Base-by-base conservation (phyloP, 805 yeast genomes). In the Candida oleophila region DNA sequence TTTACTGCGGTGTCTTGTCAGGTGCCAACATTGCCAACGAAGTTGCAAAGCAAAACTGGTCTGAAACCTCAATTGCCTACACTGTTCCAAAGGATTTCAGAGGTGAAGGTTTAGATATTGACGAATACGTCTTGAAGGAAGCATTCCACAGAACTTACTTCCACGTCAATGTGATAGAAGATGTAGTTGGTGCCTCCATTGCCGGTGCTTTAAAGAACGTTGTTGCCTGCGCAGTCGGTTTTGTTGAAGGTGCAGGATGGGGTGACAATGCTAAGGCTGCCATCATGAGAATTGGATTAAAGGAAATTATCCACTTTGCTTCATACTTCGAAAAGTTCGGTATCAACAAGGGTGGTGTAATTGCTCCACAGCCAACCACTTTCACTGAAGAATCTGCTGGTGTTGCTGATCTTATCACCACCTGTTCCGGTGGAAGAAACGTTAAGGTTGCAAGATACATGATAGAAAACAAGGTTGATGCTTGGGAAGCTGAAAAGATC, bases 301-400 rank as follows among this genome's bases (percentile, higher is more conserved):
- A 66, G 49, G 77, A 73, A 55, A 71, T 61, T 46, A 71, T 73
- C 54, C 69, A 67, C 54, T 73, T 73, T 51, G 69, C 77, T 2
- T 48, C 49, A 12, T 56, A 56, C 54, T 55, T 49, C 52, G 77
- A 83, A 61, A 78, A 77, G 56, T 92, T 88, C 71, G 89, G 84
- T 81, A 88, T 87, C 38, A 81, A 78, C 51, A 33, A 54, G 48
- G 51, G 54, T 47, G 64, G 57, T 34, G 66, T 73, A 53, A 75
- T 75, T 2, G 66, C 68, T 47, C 63, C 73, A 22, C 46, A 60
- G 41, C 52, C 64, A 33, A 49, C 64, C 37, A 73, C 77, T 20
- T 72, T 73, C 59, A 72, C 77, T 7, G 67, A 61, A 45, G 77
- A 73, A 55, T 65, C 72, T 33, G 75, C 75, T 14, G 77, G 77